A percentile compares a stretch with the other conserved stretches of the same genome.
These are phyloP conservation scores for Taphrina flavorubra DNA, from an alignment of 1,139 yeast species.

Conservation along the genomic window DNA sequence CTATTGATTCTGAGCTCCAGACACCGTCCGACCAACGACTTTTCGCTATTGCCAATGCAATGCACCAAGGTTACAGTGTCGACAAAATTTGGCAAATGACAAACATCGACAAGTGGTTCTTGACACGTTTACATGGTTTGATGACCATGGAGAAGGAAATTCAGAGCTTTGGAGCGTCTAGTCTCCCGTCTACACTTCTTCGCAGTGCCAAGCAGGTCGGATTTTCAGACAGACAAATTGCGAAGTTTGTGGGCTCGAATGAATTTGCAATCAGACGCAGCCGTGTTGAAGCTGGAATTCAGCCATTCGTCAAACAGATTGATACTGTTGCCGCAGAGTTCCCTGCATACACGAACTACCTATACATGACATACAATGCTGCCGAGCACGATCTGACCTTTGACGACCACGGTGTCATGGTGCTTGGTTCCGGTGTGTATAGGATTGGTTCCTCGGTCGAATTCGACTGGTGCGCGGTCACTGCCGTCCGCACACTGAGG, in stretches of 20 bases:
- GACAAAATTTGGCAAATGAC: conserved; percentile 92
- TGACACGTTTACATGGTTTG: conserved; percentile 75
- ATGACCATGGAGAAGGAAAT: conserved; percentile 39
- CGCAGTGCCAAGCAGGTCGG: conserved; percentile 96
- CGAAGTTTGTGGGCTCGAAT: conserved; percentile 83
- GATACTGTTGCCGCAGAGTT: conserved; percentile 99
- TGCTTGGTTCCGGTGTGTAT: conserved; percentile 91
- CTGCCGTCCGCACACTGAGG: conserved; percentile 93
- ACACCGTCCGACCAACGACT: conserved; percentile 97
- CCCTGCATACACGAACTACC: conserved; percentile 95
- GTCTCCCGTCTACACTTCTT: conserved; percentile 64
- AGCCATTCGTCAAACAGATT: conserved; percentile 94
- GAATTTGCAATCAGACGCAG: conserved; percentile 92
- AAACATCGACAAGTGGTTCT: conserved; percentile 95
- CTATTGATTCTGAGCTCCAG: conserved; percentile 85
- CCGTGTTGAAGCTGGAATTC: conserved; percentile 84
- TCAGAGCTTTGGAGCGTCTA: conserved; percentile 51
- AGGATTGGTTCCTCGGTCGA: conserved; percentile 94
- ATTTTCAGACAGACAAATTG: conserved; percentile 96
- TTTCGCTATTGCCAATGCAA: conserved; percentile 94
- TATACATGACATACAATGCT: conserved; percentile 95
- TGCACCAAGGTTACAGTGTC: conserved; percentile 77
- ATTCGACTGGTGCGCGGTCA: conserved; percentile 95
- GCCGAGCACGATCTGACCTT: conserved; percentile 83
- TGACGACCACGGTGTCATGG: conserved; percentile 87